Evolutionary conservation across 345 rosid genomes (phyloP).

Genomic region (Sonneratia alba): DNA sequence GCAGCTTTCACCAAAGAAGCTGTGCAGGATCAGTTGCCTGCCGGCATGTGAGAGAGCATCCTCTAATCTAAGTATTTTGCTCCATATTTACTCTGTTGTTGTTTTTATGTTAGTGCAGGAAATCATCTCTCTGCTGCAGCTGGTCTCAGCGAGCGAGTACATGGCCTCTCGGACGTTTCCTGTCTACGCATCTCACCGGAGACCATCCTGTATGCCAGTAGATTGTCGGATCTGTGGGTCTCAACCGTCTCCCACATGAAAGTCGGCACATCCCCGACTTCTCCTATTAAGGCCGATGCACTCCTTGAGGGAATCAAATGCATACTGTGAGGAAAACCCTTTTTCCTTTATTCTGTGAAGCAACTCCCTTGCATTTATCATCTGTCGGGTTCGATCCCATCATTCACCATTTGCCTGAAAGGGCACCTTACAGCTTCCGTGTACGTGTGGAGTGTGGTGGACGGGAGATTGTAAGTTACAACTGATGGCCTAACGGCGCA

Average conservation of each 20-base stretch:
- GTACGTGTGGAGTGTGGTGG: constrained; percentile 60
- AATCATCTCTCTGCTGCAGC: constrained; percentile 44
- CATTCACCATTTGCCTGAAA: constrained; percentile 71
- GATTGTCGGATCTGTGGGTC: constrained; percentile 44
- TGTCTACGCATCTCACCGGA: constrained; percentile 60
- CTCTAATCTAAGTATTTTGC: not conserved
- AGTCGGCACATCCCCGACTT: constrained; percentile 39
- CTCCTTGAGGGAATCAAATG: constrained; percentile 66
- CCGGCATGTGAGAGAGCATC: no score
- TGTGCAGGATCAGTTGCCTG: no score
- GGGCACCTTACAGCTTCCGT: constrained; percentile 69
- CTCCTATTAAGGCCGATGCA: constrained; percentile 23
- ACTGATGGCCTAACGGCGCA: no score
- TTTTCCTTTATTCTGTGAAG: constrained; percentile 15
- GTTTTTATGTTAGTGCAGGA: constrained; percentile 12
- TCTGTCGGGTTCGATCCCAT: constrained; percentile 79
- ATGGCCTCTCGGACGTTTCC: constrained; percentile 41
- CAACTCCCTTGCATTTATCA: constrained; percentile 61
- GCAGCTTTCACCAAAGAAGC: no score
- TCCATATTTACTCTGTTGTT: not conserved
- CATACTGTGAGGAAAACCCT: constrained; percentile 34
- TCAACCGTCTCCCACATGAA: constrained; percentile 70
- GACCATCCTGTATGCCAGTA: constrained; percentile 51
- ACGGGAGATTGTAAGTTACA: constrained; percentile 63
- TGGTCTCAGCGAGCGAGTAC: constrained; percentile 34